These are phyloP conservation scores for Herpetomonas samuelpessoai DNA, from an alignment of 208 protist genomes.

Conservation along the genomic window DNA sequence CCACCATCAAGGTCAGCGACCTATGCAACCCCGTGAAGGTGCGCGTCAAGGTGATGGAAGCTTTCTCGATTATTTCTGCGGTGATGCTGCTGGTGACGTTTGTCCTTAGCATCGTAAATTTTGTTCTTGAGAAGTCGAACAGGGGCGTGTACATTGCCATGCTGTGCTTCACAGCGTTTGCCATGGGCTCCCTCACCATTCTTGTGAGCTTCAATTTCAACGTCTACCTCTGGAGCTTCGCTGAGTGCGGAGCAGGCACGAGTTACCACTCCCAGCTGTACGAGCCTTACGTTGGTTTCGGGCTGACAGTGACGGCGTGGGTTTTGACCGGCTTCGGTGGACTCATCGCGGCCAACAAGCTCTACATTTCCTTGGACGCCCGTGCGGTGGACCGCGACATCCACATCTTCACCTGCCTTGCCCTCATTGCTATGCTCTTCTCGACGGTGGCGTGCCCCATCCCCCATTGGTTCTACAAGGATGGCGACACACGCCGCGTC, in stretches of 20 bases:
- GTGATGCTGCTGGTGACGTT: constrained; percentile 30
- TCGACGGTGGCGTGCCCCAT: constrained; percentile 48
- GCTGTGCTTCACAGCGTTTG: constrained; percentile 25
- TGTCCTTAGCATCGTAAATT: constrained; percentile 33
- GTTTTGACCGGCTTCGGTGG: constrained; percentile 39
- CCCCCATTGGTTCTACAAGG: constrained; percentile 79
- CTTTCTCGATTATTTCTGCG: constrained; percentile 42
- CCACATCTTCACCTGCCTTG: constrained; percentile 38
- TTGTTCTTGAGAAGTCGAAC: constrained; percentile 20
- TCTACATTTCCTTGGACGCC: constrained; percentile 47
- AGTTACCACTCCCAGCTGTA: constrained; percentile 75
- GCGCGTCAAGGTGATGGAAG: constrained; percentile 43
- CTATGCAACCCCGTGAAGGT: constrained; percentile 36
- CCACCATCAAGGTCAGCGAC: constrained; percentile 20
- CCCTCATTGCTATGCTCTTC: constrained; percentile 57
- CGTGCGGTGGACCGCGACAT: constrained; percentile 43
- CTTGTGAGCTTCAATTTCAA: constrained; percentile 63
- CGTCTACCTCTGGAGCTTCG: constrained; percentile 66
- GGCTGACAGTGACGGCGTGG: constrained; percentile 62
- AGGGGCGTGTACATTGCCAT: constrained; percentile 19
- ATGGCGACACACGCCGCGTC: constrained; percentile 26
- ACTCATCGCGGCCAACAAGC: constrained; percentile 44
- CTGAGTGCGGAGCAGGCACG: constrained; percentile 28
- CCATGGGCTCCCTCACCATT: constrained; percentile 42
- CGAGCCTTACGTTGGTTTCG: constrained; percentile 63